Conservation (phyloP, 768 basidiomycete genomes). For the Brasilioporus rufonigricans region DNA sequence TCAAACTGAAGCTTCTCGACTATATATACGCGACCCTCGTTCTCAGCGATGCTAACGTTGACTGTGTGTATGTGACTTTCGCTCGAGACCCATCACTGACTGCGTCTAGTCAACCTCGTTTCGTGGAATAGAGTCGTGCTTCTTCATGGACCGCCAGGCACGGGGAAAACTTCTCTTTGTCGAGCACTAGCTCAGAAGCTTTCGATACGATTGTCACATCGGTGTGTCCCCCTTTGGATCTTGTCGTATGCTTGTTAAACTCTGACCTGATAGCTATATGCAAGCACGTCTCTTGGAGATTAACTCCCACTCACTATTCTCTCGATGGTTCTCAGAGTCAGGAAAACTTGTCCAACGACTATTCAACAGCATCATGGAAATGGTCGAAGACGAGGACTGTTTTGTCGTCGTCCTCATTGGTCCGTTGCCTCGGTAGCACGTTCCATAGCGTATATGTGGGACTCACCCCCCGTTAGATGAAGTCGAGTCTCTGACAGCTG, state of each 20-base stretch:
- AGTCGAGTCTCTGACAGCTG: conserved; percentile 94
- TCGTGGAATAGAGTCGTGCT: conserved; percentile 96
- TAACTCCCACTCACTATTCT: conserved; percentile 97
- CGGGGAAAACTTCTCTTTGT: conserved; percentile 95
- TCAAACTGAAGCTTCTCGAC: conserved; percentile 86
- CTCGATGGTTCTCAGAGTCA: conserved; percentile 98
- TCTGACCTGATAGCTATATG: conserved; percentile 58
- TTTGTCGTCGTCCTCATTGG: conserved; percentile 96
- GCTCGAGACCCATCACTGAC: conserved; percentile 3
- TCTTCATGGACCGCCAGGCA: conserved; percentile 95
- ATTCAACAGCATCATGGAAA: conserved; percentile 83
- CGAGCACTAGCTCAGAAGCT: conserved; percentile 95
- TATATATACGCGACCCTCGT: conserved; percentile 93
- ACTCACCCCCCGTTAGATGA: conserved; percentile 61
- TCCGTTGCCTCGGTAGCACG: conserved; percentile 24
- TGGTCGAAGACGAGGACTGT: conserved; percentile 87
- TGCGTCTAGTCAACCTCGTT: conserved; percentile 73
- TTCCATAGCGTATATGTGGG: conserved; percentile 2
- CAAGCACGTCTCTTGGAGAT: conserved; percentile 91
- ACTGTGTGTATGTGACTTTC: conserved; percentile 52
- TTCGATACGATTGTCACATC: conserved; percentile 82
- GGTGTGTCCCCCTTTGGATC: conserved; percentile 42
- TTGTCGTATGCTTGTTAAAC: not conserved
- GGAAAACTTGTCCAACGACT: conserved; percentile 96
- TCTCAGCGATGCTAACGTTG: conserved; percentile 86